Evolutionary conservation across 768 basidiomycete genomes (phyloP).

Genomic region (Candolleomyces efflorescens): DNA sequence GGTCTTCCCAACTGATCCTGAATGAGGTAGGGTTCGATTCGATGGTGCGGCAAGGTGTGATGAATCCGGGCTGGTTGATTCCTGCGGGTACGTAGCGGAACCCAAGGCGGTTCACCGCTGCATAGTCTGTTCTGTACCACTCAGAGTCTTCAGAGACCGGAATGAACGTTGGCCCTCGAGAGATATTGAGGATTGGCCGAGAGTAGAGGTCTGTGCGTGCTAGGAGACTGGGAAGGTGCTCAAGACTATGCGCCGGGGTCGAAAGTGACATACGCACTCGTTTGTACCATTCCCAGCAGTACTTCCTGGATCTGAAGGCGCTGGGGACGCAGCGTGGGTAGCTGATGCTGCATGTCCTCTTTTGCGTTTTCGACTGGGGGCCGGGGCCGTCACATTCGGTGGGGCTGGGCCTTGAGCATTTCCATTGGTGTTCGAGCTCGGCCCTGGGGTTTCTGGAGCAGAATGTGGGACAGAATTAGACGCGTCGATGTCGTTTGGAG

Average conservation of each 20-base stretch:
- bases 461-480: slow-evolving; percentile 9
- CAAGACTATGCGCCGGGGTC: slow-evolving; percentile 5
- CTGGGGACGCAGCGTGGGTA: slow-evolving; percentile 44
- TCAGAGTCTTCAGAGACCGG: slow-evolving; percentile 51
- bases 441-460: slow-evolving; percentile 4
- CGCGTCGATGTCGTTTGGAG: slow-evolving; percentile 18
- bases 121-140: slow-evolving; percentile 65
- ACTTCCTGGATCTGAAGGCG: slow-evolving; percentile 49
- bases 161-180: slow-evolving; percentile 67
- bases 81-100: slow-evolving; percentile 82
- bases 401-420: not conserved
- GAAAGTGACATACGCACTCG: slow-evolving; percentile 15
- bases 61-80: slow-evolving; percentile 54
- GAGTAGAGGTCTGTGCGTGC: slow-evolving; percentile 66
- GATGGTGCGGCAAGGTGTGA: slow-evolving; percentile 70
- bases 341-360: slow-evolving; percentile 33
- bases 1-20: slow-evolving; percentile 89
- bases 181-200: slow-evolving; percentile 67
- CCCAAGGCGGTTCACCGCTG: slow-evolving; percentile 71
- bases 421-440: not conserved
- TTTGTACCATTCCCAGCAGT: slow-evolving; percentile 20
- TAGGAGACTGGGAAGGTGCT: slow-evolving; percentile 38
- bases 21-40: slow-evolving; percentile 68
- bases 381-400: not conserved
- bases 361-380: slow-evolving; percentile 53